These are phyloP conservation scores for Cladosporium oxysporum DNA, from an alignment of 2,329 filamentous ascomycete species.

Conservation along the genomic window DNA sequence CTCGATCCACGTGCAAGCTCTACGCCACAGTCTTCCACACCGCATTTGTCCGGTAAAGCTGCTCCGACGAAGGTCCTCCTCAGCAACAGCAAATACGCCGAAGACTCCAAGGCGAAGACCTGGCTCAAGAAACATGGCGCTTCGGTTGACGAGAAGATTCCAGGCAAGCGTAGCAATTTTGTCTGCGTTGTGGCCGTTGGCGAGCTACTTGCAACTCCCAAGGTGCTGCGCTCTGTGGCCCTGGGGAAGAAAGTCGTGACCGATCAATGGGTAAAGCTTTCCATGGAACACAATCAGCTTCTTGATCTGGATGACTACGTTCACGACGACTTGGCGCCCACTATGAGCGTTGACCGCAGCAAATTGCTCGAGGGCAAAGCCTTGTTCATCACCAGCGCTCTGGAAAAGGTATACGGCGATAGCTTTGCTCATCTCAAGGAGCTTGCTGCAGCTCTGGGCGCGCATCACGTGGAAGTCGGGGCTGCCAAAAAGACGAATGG, in stretches of 20 bases:
- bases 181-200: conserved; percentile 42
- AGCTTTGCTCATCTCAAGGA: conserved; percentile 43
- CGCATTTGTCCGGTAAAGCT: conserved; percentile 14
- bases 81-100: conserved; percentile 22
- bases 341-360: conserved; percentile 38
- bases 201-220: conserved; percentile 45
- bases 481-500: conserved; percentile 22
- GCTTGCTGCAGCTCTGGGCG: conserved; percentile 43
- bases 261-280: conserved; percentile 49
- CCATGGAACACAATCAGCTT: conserved; percentile 38
- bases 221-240: conserved; percentile 48
- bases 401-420: conserved; percentile 40
- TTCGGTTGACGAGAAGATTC: conserved; percentile 34
- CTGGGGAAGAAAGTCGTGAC: conserved; percentile 49
- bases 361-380: conserved; percentile 53
- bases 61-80: conserved; percentile 28
- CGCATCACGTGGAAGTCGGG: conserved; percentile 33
- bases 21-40: conserved; percentile 6
- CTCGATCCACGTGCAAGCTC: neutral
- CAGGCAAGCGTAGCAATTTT: conserved; percentile 34
- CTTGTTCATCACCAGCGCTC: conserved; percentile 50
- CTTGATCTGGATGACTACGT: conserved; percentile 41
- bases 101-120: conserved; percentile 30
- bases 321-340: conserved; percentile 26
- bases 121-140: conserved; percentile 41